These are phyloP conservation scores for Salix arbutifolia DNA, from an alignment of 345 rosid genomes.

Conservation along the genomic window DNA sequence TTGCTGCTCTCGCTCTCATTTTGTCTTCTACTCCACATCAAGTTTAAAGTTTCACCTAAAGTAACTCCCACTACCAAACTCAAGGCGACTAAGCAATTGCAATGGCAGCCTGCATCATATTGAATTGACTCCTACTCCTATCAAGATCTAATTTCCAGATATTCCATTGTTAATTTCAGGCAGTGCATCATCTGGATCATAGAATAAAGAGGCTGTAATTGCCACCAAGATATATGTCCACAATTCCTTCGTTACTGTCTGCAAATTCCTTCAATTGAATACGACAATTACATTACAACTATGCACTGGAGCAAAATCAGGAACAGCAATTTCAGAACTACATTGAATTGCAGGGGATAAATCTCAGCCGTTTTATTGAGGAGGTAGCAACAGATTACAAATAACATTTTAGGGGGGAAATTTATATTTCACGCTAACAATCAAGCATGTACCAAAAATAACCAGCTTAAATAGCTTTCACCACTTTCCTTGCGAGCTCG, in stretches of 20 bases:
- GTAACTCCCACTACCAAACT: conserved; percentile 8
- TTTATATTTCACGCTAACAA: not conserved
- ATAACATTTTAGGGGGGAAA: not conserved
- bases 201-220: not conserved
- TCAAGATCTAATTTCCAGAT: not conserved
- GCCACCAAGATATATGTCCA: not conserved
- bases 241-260: not conserved
- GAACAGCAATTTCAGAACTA: not conserved
- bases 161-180: not conserved
- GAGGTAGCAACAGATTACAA: not conserved
- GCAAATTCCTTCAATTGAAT: not conserved
- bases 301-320: not conserved
- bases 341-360: not conserved
- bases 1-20: too few relatives aligned
- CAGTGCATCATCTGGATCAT: too few relatives aligned
- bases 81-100: not conserved
- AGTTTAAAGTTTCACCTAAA: conserved; percentile 11
- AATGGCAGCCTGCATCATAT: not conserved
- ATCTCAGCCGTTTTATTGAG: not conserved
- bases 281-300: too few relatives aligned
- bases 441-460: not conserved
- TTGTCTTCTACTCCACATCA: conserved; percentile 20
- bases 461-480: not conserved
- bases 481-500: not conserved
- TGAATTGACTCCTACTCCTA: not conserved